Conservation (phyloP, 345 rosid species). For the Rhizophora mangle region DNA sequence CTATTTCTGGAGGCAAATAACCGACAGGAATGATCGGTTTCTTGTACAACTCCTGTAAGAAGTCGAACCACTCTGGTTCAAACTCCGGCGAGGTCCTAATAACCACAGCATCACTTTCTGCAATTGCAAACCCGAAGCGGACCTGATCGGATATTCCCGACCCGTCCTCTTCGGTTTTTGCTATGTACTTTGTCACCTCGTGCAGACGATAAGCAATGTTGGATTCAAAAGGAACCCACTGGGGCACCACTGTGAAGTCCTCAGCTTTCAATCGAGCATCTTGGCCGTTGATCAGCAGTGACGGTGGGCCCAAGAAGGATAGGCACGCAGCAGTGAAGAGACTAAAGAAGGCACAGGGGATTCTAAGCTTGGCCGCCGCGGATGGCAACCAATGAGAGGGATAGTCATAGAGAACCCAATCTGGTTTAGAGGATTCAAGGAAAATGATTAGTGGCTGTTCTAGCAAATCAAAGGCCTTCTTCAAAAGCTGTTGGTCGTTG, state of each 20-base stretch:
- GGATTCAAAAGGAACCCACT: slow-evolving; percentile 31
- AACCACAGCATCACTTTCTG: slow-evolving; percentile 36
- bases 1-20: slow-evolving; percentile 35
- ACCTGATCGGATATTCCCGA: slow-evolving; percentile 39
- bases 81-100: slow-evolving; percentile 41
- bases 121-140: slow-evolving; percentile 36
- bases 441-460: slow-evolving; percentile 22
- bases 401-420: slow-evolving; percentile 43
- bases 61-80: slow-evolving; percentile 53
- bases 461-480: slow-evolving; percentile 39
- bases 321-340: slow-evolving; percentile 20
- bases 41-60: slow-evolving; percentile 24
- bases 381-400: slow-evolving; percentile 43
- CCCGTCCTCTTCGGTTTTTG: slow-evolving; percentile 39
- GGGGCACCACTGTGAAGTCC: slow-evolving; percentile 31
- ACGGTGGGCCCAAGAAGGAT: slow-evolving; percentile 17
- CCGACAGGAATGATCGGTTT: slow-evolving; percentile 48
- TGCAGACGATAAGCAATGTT: slow-evolving; percentile 18
- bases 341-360: slow-evolving; percentile 26
- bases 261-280: slow-evolving; percentile 14
- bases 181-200: slow-evolving; percentile 38
- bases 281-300: slow-evolving; percentile 9
- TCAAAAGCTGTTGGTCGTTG: slow-evolving; percentile 25
- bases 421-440: slow-evolving; percentile 29
- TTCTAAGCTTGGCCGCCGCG: slow-evolving; percentile 19